phyloP scores from a whole-genome alignment of 75 land plant genomes.

The Picea glauca region DNA sequence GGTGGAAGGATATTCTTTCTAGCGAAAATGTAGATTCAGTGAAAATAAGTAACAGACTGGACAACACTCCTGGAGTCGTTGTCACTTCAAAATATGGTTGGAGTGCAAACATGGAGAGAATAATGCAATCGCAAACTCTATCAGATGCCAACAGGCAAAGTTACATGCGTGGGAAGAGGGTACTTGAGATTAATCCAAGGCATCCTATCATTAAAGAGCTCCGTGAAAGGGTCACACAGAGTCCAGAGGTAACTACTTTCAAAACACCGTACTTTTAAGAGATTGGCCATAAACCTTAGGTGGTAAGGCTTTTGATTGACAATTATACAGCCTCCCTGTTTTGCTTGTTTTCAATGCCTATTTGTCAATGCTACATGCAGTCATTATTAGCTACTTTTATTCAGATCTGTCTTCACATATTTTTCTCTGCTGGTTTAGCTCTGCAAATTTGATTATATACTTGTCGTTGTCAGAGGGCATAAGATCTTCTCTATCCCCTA shows the following conservation, averaged over 20 bases:
- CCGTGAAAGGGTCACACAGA: conserved; percentile 53
- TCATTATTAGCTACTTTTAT: not conserved
- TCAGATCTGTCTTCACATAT: not conserved
- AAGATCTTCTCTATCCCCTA: too few relatives aligned
- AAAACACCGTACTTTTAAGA: not conserved
- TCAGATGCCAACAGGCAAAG: conserved; percentile 78
- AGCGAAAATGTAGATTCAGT: conserved; percentile 88
- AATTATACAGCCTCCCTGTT: not conserved
- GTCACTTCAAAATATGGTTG: conserved; percentile 97
- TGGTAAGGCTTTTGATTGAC: not conserved
- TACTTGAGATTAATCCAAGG: conserved; percentile 94
- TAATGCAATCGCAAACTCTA: conserved; percentile 91
- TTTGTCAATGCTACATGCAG: not conserved
- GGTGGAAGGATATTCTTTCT: conserved; percentile 91
- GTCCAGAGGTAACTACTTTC: conserved; percentile 54
- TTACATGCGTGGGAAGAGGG: conserved; percentile 95
- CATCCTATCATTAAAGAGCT: conserved; percentile 97
- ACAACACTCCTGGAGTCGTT: conserved; percentile 89
- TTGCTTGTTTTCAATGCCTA: not conserved
- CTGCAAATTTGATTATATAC: not conserved
- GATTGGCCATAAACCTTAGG: not conserved
- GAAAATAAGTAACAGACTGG: conserved; percentile 84
- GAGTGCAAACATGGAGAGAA: conserved; percentile 99
- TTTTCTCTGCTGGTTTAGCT: not conserved
- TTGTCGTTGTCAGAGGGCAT: too few relatives aligned